Evolutionary conservation across 129 eudicot species (phyloP).

Genomic region (Artemisia argyi): DNA sequence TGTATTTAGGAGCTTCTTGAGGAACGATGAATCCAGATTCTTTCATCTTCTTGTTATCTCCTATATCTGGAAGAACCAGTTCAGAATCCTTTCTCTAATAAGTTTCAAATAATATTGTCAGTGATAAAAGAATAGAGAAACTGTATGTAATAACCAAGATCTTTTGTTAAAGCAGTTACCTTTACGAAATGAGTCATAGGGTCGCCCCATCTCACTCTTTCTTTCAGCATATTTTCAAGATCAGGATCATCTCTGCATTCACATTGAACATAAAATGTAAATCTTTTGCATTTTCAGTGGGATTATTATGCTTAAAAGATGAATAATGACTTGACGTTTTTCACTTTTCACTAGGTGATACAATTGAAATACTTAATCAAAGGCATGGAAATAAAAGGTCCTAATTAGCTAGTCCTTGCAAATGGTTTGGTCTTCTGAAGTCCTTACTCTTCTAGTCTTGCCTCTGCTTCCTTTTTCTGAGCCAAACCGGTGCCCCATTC

Average conservation of each 20-base stretch:
- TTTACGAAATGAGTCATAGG: slow-evolving; percentile 98
- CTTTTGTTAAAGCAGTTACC: slow-evolving; percentile 31
- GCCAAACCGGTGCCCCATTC: slow-evolving; percentile 99
- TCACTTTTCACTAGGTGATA: neutral
- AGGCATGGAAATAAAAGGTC: neutral
- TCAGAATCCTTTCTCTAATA: slow-evolving; percentile 68
- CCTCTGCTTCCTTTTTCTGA: slow-evolving; percentile 93
- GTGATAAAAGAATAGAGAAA: neutral
- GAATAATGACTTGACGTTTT: too few relatives aligned
- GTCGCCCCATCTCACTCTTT: slow-evolving; percentile 88
- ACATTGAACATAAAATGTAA: slow-evolving; percentile 7
- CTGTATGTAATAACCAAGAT: slow-evolving; percentile 7
- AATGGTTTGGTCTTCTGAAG: slow-evolving; percentile 86
- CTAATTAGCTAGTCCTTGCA: slow-evolving; percentile 79
- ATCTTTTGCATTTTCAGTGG: too few relatives aligned
- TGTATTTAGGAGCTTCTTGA: slow-evolving; percentile 80
- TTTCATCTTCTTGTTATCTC: slow-evolving; percentile 80
- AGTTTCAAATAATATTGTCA: slow-evolving; percentile 1
- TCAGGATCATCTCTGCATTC: slow-evolving; percentile 77
- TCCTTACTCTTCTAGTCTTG: slow-evolving; percentile 64
- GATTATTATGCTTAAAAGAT: too few relatives aligned
- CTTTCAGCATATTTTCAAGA: slow-evolving; percentile 73
- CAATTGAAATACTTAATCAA: neutral
- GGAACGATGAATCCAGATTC: slow-evolving; percentile 93
- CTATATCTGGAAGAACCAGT: slow-evolving; percentile 59